Base-by-base conservation (phyloP, 495 filamentous ascomycete species). In the Xylaria venustula region DNA sequence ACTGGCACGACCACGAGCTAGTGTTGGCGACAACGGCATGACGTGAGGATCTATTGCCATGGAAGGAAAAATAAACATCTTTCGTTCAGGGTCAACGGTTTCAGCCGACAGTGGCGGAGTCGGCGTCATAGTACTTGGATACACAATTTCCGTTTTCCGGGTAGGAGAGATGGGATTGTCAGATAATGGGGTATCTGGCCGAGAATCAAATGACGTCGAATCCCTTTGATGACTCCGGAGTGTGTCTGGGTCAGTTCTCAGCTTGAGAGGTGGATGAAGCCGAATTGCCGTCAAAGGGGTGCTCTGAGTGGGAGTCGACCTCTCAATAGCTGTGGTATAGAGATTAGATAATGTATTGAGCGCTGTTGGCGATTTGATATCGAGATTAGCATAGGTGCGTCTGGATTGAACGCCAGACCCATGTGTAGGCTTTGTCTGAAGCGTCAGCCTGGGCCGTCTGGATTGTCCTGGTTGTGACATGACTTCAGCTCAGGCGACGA, bases 321-420 rank as follows among this genome's bases (percentile, higher is more conserved):
- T 79, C 49, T 88, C 84, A 15, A 85, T 86, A n/a, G 82, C 76
- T 32, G 82, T 82, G 28, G 89, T 86, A 69, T 92, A 91, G 57
- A 86, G 85, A 71, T 95, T 94, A 32, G 85, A 86, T 64, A 91
- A 87, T 36, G 90, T 95, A 70, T 93, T 95, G 71, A 90, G 88
- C 22, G 86, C 76, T 4, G 90, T 94, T 6, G 90, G 90, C 7
- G 90, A 92, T 30, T 83, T 83, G 17, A 88, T 78, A 41, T 88
- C 81, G 2, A 86, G 70, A 47, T 69, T 67, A 15, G 73, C 64
- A 37, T 75, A 71, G 26, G 75, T 66, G 15, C 61, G 63, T 52
- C 72, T 75, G 48, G 72, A 64, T 7, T 73, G 67, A 49, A 73
- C 68, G 44, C 61, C 63, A 46, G 59, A 70, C 9, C 72, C 56